These are phyloP conservation scores for Murraya paniculata DNA, from an alignment of 345 rosid species.

Conservation along the genomic window DNA sequence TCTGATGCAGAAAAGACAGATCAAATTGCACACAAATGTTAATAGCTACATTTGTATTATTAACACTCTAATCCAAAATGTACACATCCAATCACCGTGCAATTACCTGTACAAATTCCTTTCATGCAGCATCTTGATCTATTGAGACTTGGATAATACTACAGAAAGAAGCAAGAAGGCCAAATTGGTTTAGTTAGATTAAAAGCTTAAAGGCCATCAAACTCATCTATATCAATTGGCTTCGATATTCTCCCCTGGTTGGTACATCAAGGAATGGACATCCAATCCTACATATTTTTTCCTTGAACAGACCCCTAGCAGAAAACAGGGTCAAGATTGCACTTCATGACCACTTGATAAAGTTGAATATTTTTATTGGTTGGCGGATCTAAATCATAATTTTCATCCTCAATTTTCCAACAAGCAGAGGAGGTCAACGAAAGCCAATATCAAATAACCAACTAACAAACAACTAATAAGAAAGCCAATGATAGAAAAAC, in stretches of 20 bases:
- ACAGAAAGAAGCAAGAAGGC: constrained; percentile 20
- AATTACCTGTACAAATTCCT: constrained; percentile 93
- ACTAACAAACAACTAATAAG: neutral
- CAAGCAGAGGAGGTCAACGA: neutral
- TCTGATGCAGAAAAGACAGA: constrained; percentile 45
- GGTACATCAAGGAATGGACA: neutral
- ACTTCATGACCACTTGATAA: neutral
- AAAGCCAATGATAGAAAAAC: constrained; percentile 6
- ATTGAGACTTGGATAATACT: constrained; percentile 97
- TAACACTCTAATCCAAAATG: neutral
- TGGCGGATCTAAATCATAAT: neutral
- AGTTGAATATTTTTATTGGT: neutral
- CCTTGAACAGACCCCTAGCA: neutral
- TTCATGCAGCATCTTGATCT: constrained; percentile 94
- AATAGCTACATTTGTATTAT: constrained; percentile 1
- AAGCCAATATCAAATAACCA: constrained; percentile 3
- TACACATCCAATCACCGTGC: neutral
- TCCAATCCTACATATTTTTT: neutral
- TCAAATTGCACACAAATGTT: constrained; percentile 12
- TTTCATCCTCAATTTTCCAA: constrained; percentile 11
- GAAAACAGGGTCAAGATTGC: neutral
- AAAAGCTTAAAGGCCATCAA: neutral
- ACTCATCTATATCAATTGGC: neutral
- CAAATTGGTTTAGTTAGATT: constrained; percentile 9
- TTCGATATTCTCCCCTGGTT: neutral